A percentile compares a stretch with the other conserved stretches of the same genome.
Evolutionary conservation across 2,329 filamentous ascomycete genomes (phyloP).

Genomic region (Talaromyces sp.): DNA sequence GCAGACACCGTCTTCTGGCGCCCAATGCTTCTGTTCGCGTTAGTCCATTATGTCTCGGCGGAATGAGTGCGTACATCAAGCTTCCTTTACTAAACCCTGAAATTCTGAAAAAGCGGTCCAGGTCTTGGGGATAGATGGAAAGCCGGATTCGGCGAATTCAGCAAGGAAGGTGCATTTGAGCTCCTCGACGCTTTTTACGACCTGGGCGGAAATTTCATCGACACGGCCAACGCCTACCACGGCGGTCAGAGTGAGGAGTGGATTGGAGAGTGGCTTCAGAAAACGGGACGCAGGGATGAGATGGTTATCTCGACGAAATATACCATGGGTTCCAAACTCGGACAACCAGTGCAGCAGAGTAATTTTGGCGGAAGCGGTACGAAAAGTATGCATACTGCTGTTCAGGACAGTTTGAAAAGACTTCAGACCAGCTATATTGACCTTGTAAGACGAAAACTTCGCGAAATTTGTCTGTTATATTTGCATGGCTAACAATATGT

Average conservation of each 20-base stretch:
- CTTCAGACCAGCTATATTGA: conserved; percentile 50
- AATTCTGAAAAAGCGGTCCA: too few relatives aligned
- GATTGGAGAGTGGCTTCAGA: conserved; percentile 66
- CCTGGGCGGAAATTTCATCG: conserved; percentile 67
- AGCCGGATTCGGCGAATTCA: conserved; percentile 57
- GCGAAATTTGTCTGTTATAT: too few relatives aligned
- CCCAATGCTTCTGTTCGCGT: conserved; percentile 62
- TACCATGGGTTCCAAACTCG: conserved; percentile 50
- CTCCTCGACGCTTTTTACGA: conserved; percentile 63
- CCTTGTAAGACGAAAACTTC: conserved; percentile 27
- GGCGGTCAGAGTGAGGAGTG: conserved; percentile 57
- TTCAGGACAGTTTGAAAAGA: conserved; percentile 41
- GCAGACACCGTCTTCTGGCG: conserved; percentile 60
- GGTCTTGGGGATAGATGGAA: conserved; percentile 34
- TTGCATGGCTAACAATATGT: too few relatives aligned
- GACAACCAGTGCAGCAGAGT: conserved; percentile 31
- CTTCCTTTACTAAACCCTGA: too few relatives aligned
- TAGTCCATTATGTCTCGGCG: conserved; percentile 49
- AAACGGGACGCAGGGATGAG: conserved; percentile 57
- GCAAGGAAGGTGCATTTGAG: conserved; percentile 55
- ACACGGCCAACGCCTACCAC: conserved; percentile 66
- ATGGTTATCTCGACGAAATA: conserved; percentile 68
- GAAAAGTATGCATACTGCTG: conserved; percentile 36
- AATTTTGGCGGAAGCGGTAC: conserved; percentile 43
- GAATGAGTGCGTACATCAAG: conserved; percentile 22